phyloP scores from a whole-genome alignment of 2,329 filamentous ascomycete genomes.

The Penicillium frequentans region DNA sequence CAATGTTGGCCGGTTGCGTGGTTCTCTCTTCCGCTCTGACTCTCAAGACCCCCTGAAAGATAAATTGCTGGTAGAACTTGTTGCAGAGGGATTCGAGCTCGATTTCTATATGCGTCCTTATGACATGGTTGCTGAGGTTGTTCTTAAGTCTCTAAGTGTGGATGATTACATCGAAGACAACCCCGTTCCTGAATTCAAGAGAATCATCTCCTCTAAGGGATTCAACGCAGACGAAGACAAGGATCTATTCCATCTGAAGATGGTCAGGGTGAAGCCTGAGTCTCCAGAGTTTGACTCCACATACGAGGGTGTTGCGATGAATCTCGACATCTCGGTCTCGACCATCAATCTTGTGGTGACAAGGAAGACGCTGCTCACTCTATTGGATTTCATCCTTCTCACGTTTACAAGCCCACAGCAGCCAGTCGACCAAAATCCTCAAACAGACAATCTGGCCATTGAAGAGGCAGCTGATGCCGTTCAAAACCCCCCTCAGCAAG shows the following conservation, averaged over 20 bases:
- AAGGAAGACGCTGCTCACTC: conserved; percentile 82
- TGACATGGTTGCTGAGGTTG: conserved; percentile 91
- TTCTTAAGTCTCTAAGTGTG: conserved; percentile 79
- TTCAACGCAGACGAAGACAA: conserved; percentile 68
- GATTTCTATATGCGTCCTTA: conserved; percentile 85
- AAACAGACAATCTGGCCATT: conserved; percentile 28
- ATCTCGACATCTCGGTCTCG: conserved; percentile 85
- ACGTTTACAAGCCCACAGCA: conserved; percentile 75
- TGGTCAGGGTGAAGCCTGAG: conserved; percentile 81
- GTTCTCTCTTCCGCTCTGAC: conserved; percentile 86
- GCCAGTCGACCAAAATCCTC: conserved; percentile 37
- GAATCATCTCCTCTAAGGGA: conserved; percentile 91
- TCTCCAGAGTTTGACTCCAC: conserved; percentile 91
- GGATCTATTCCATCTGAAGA: conserved; percentile 84
- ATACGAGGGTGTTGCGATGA: conserved; percentile 91
- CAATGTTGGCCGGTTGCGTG: conserved; percentile 88
- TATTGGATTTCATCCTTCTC: conserved; percentile 89
- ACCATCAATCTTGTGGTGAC: conserved; percentile 97
- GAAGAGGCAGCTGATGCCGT: conserved; percentile 27
- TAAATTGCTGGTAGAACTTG: conserved; percentile 80
- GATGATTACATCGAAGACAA: conserved; percentile 93
- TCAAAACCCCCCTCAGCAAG: conserved; percentile 34
- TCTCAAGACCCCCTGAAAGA: conserved; percentile 74
- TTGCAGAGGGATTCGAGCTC: conserved; percentile 84
- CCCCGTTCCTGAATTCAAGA: conserved; percentile 86